These are phyloP conservation scores for Aureobasidium musti DNA, from an alignment of 2,329 filamentous ascomycete species.

Conservation along the genomic window DNA sequence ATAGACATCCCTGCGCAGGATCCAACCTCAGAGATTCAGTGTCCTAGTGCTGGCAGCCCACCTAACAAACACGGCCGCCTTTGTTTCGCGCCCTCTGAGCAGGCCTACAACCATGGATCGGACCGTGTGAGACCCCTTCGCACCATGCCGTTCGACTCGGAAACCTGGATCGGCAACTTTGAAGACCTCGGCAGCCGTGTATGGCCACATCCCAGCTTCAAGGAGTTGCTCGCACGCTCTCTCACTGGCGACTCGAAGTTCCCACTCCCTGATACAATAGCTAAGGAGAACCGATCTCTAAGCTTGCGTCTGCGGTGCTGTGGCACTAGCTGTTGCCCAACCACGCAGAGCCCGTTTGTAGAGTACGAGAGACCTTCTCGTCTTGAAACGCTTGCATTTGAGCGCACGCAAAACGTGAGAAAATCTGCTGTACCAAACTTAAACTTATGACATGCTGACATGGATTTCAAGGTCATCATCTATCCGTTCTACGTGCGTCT, in stretches of 20 bases:
- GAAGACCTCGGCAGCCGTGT: constrained; percentile 8
- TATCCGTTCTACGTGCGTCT: constrained; percentile 4
- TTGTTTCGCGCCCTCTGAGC: constrained; percentile 6
- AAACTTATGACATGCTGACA: background rate
- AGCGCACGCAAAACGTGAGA: background rate
- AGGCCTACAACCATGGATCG: constrained; percentile 9
- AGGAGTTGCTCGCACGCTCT: background rate
- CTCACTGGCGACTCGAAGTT: background rate
- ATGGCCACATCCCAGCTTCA: constrained; percentile 20
- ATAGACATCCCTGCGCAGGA: background rate
- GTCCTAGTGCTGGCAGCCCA: background rate
- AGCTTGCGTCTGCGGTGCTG: constrained; percentile 1
- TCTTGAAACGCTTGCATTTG: background rate
- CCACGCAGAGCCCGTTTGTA: background rate
- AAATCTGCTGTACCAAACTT: background rate
- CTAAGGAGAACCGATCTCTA: background rate
- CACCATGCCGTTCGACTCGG: constrained; percentile 9
- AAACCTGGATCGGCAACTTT: constrained; percentile 1
- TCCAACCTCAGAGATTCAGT: no score
- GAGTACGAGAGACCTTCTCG: constrained; percentile 20
- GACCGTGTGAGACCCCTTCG: constrained; percentile 2
- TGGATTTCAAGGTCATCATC: background rate
- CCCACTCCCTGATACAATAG: background rate
- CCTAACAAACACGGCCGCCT: background rate
- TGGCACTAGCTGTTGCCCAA: constrained; percentile 1